These are phyloP conservation scores for Termitomyces sp. DNA, from an alignment of 768 basidiomycete species.

Conservation along the genomic window DNA sequence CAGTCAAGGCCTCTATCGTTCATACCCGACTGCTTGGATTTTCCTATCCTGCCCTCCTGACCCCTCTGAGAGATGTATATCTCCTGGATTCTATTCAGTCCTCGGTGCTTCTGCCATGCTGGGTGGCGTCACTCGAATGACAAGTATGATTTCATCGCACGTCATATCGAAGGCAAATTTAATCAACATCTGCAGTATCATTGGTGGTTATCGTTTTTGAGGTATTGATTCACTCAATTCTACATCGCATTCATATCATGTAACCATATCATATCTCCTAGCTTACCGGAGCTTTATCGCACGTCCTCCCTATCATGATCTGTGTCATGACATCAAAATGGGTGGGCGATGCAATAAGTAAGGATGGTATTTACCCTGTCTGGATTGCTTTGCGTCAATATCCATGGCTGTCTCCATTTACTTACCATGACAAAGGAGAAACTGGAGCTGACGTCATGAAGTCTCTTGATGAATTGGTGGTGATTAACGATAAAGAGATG, in stretches of 20 bases:
- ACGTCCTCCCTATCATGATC: conserved; percentile 81
- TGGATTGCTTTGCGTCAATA: conserved; percentile 72
- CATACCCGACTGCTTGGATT: conserved; percentile 64
- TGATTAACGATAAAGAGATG: conserved; percentile 43
- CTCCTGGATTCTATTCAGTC: conserved; percentile 73
- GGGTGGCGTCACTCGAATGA: conserved; percentile 74
- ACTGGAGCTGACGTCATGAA: conserved; percentile 60
- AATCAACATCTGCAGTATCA: conserved; percentile 40
- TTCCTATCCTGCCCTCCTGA: conserved; percentile 72
- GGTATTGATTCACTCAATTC: conserved; percentile 17
- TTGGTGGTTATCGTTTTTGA: conserved; percentile 75
- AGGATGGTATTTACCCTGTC: conserved; percentile 63
- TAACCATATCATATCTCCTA: conserved; percentile 16
- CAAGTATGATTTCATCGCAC: conserved; percentile 37
- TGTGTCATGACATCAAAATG: conserved; percentile 74
- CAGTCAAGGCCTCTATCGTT: conserved; percentile 62
- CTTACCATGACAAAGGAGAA: conserved; percentile 61
- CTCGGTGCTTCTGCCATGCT: conserved; percentile 74
- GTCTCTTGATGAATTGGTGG: conserved; percentile 39
- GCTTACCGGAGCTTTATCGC: conserved; percentile 75
- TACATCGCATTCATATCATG: neutral
- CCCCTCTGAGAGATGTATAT: conserved; percentile 60
- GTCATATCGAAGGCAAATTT: neutral
- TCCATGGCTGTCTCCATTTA: conserved; percentile 62
- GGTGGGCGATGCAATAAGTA: conserved; percentile 67